Evolutionary conservation across 2,329 filamentous ascomycete genomes (phyloP).

Genomic region (Apiospora phragmitis): DNA sequence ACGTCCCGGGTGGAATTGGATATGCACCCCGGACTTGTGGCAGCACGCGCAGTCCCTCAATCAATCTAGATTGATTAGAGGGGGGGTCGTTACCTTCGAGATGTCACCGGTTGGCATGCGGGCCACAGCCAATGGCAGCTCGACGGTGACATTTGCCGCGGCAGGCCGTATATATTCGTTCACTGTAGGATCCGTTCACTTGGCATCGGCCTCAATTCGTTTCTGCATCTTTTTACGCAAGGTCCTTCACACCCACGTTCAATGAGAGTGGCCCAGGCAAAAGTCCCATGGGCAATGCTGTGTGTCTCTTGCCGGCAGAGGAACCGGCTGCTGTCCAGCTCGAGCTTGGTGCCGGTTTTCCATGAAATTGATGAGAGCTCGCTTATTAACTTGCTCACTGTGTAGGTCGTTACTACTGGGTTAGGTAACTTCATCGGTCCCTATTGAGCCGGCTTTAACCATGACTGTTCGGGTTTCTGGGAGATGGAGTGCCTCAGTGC

Average conservation of each 20-base stretch:
- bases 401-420: not conserved
- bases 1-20: not conserved
- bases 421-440: not conserved
- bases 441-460: not conserved
- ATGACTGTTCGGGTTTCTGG: not conserved
- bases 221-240: not conserved
- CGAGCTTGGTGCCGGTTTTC: not conserved
- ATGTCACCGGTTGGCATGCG: not conserved
- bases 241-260: not conserved
- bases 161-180: not conserved
- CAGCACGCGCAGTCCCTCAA: not conserved
- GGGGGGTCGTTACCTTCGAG: not conserved
- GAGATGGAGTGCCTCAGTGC: not conserved
- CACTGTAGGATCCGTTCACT: not conserved
- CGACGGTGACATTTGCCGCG: not conserved
- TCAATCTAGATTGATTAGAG: slow-evolving; percentile 5
- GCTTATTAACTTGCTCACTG: not conserved
- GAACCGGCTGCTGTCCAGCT: not conserved
- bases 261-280: not conserved
- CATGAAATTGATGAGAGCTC: not conserved
- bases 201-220: not conserved
- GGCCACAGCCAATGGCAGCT: not conserved
- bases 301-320: not conserved
- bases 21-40: not conserved
- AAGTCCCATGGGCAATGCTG: not conserved